Base-by-base conservation (phyloP, 2,329 filamentous ascomycete genomes). In the Paracoccidioides brasiliensis region DNA sequence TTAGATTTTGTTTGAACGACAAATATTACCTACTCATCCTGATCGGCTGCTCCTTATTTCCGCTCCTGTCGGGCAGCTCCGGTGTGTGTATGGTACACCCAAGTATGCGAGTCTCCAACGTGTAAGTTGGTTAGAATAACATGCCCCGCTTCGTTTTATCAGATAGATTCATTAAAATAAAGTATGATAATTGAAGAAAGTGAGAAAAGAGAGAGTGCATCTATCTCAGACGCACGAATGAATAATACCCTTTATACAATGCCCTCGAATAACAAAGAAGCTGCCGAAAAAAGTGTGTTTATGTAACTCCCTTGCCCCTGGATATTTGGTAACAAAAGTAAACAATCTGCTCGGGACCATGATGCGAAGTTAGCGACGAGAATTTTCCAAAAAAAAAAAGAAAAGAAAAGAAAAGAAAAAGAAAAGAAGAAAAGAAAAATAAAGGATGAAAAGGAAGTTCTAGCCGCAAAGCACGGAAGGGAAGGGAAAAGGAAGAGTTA, bases 331-430 rank as follows among this genome's bases (percentile, higher is more conserved):
- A 41, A 22, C 35, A 53, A 35, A 53, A 15, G 7, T n/a, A 44
- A 35, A 32, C 15, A 33, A 53, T 53, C 51, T 53, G 51, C 51
- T 43, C 42, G 5, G 41, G 42, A 43, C 51, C 40, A 53, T 28
- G 32, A 37, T 22, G 14, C 51, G 15, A 53, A 53, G 51, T 53
- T 44, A 53, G 51, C 51, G 38, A 53, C 14, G 40, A 53, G 38
- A 53, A n/a, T 41, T 22, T 33, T 12, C 10, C 12, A 44, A 44
- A 32, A 22, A 22, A 22, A 2, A 52, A 43, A 48, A 35, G 40
- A 45, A 48, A 30, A 54, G 5, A 15, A 6, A 7, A 37, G n/a
- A 42, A 32, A 42, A 12, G 33, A 38, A 28, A 49, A 8, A 35
- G 35, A 15, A n/a, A 52, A 43, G 12, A 48, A 35, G 40, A 45